Percentiles rank a stretch among this genome's conserved stretches.
Evolutionary conservation across 225 moss, liverwort and hornwort species (phyloP).

Genomic region (Marchantia paleacea): DNA sequence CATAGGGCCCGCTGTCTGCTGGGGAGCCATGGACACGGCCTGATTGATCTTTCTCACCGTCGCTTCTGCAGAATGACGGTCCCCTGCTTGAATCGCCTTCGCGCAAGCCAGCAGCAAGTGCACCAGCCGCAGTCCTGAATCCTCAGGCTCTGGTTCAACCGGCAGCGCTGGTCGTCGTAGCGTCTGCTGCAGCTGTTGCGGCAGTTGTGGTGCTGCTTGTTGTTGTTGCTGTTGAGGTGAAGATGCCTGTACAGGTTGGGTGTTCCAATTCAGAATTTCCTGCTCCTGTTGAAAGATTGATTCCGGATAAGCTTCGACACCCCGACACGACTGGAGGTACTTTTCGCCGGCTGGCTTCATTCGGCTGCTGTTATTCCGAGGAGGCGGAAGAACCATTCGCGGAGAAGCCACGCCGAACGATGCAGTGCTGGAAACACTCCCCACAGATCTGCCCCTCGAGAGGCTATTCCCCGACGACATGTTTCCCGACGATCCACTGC

Average conservation of each 20-base stretch:
- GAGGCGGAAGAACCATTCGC: background rate
- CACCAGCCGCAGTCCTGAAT: conserved; percentile 32
- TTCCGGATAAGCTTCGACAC: background rate
- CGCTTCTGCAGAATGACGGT: conserved; percentile 17
- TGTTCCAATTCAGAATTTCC: conserved; percentile 8
- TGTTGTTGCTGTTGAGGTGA: background rate
- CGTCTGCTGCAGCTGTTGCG: conserved; percentile 5
- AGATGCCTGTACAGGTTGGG: background rate
- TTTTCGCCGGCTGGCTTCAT: conserved; percentile 18
- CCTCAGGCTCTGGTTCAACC: conserved; percentile 24
- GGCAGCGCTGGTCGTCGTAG: background rate
- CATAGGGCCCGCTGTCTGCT: conserved; percentile 29
- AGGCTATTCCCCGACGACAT: conserved; percentile 3
- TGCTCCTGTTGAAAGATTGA: conserved; percentile 14
- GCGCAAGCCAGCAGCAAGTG: conserved; percentile 36
- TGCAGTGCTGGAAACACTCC: conserved; percentile 13
- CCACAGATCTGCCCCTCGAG: conserved; percentile 15
- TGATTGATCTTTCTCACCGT: conserved; percentile 34
- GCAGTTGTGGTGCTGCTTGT: conserved; percentile 14
- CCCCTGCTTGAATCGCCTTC: conserved; percentile 29
- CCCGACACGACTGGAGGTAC: conserved; percentile 12
- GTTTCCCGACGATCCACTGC: conserved; percentile 1
- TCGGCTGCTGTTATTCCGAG: conserved; percentile 3
- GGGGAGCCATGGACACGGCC: conserved; percentile 19
- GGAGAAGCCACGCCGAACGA: background rate